Conservation (phyloP, 139 green algal species). For the Chlorella vulgaris region DNA sequence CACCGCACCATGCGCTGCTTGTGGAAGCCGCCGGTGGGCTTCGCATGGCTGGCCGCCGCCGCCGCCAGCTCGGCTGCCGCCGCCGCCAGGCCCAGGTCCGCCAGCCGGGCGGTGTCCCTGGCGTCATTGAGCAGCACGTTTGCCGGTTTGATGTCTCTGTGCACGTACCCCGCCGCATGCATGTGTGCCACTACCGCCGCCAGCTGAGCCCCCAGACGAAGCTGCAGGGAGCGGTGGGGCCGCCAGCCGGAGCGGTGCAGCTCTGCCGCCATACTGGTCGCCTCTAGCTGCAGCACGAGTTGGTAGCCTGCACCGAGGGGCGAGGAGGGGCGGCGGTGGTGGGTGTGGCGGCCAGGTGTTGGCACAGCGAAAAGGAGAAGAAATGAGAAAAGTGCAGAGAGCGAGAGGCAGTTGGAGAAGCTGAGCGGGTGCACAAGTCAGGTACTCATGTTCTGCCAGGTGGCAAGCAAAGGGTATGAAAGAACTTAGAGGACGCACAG, state of each 20-base stretch:
- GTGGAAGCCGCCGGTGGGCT: constrained; percentile 81
- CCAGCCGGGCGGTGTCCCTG: constrained; percentile 24
- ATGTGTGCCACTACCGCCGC: constrained; percentile 55
- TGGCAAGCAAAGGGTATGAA: not conserved
- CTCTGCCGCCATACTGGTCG: constrained; percentile 47
- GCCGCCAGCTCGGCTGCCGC: constrained; percentile 3
- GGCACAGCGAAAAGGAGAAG: not conserved
- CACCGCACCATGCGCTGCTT: constrained; percentile 56
- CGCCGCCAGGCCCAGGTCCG: constrained; percentile 70
- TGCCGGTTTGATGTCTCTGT: constrained; percentile 64
- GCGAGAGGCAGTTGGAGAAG: not conserved
- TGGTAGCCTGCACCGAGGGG: constrained; percentile 41
- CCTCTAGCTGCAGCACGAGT: constrained; percentile 70
- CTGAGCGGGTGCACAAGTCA: not conserved
- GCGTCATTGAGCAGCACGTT: constrained; percentile 53
- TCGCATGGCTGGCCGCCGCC: constrained; percentile 20
- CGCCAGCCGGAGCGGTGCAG: constrained; percentile 73
- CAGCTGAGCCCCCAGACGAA: constrained; percentile 57
- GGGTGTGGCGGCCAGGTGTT: not conserved
- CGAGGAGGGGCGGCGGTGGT: not conserved
- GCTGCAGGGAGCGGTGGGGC: constrained; percentile 41
- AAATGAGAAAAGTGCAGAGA: not conserved
- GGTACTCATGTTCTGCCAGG: not conserved
- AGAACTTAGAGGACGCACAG: not conserved
- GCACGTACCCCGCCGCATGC: constrained; percentile 52